Base-by-base conservation (phyloP, 805 yeast genomes). In the Wickerhamiella cacticola region DNA sequence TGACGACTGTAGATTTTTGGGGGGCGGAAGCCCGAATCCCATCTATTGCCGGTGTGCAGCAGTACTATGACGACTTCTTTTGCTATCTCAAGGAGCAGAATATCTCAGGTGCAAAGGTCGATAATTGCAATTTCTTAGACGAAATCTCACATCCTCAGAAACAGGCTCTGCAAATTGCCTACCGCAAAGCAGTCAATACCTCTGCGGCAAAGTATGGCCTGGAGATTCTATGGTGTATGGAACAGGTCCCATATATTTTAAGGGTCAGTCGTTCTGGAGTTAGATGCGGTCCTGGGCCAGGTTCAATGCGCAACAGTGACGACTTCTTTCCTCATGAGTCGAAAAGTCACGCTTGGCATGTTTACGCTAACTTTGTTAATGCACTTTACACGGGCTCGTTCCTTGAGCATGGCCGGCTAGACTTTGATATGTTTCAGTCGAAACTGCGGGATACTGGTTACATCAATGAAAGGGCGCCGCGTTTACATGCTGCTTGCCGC, bases 401-500 rank as follows among this genome's bases (percentile, higher is more conserved):
- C 12, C 26, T 16, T 4, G 25, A 21, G 26, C 26, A 6, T 36
- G 42, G 55, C 21, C 49, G 55, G 13, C 58, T 59, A 2, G 64
- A 60, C 48, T 60, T 56, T 53, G 64, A 60, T 45, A 60, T 60
- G 64, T 60, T 60, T 33, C 60, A 56, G 49, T 52, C 63, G 5
- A 48, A 49, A 18, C 36, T 58, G 15, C 49, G 48, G 10, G 47
- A 49, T 7, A 8, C 24, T 3, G 41, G 25, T n/a, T 36, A 19
- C 41, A 21, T 19, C 18, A 36, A 21, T 19, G 18, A 5, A 10
- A 36, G 47, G 46, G 39, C 45, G 25, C 51, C 63, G 5, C 18
- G 45, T 13, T 54, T 54, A 41, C 65, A 62, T 45, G 62, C 63
- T 7, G 60, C 56, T 3, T 51, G 59, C 19, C 48, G 65, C 25